Base-by-base conservation (phyloP, 2,329 filamentous ascomycete species). In the Exophiala dermatitidis region DNA sequence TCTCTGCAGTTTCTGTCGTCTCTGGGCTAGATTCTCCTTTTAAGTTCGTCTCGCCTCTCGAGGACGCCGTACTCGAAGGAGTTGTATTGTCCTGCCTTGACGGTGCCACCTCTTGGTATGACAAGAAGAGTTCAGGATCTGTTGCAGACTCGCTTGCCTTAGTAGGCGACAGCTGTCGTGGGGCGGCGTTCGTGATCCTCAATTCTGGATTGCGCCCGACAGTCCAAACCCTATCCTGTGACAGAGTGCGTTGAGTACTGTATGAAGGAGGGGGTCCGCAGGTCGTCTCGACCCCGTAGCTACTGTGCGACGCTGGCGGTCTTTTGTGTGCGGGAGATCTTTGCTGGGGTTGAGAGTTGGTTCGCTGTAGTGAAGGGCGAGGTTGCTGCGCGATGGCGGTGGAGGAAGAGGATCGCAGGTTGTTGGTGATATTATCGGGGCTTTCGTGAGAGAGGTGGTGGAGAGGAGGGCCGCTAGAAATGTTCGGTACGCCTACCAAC, bases 251-350 rank as follows among this genome's bases (percentile, higher is more conserved):
- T 52, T 74, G 74, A 48, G 75, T 76, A 54, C 74, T 72, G 54
- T 76, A 69, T n/a, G 74, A 71, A 53, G 76, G 72, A 48, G 75
- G 75, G 43, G 77, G 75, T 54, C 75, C 76, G 62, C 70, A 67
- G 52, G 69, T 71, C 31, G 72, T 75, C 63, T 74, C 72, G 68
- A 77, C 74, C 61, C 74, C 74, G 70, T 74, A 69, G 49, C 71
- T 73, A 60, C 71, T 74, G 58, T 71, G 70, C 46, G 74, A 76
- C 28, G 74, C 73, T 38, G 74, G 75, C 31, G 74, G 69, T 59
- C 71, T 65, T 36, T 54, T 60, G 29, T 60, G 58, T 7, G 54
- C 54, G 31, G 54, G 53, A 12, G 51, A 57, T 36, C 55, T 56
- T 32, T 57, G 56, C 6, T 54, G 37, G 2, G 52, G 46, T 7